Evolutionary conservation across 2,329 filamentous ascomycete genomes (phyloP), one percentile per base, ranked within the genome.

Genomic region (Cordyceps farinosa): DNA sequence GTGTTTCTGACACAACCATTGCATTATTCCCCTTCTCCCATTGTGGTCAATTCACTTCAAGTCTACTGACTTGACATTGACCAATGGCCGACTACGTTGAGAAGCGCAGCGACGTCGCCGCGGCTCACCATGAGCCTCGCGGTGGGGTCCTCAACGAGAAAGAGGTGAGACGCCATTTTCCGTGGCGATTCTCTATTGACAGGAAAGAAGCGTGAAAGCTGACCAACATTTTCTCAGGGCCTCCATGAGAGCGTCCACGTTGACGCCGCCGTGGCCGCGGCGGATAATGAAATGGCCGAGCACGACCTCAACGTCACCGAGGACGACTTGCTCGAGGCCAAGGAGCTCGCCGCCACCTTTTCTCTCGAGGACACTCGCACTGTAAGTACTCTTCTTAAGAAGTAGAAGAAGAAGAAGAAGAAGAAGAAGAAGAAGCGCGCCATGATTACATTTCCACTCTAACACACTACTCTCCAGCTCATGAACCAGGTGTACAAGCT

Each of bases 251-350:
- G 22, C 11, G 13, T 62, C 8, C 32, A 57, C 7, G 13, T 63
- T 15, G 61, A 63, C 27, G 38, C 15, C 10, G 55, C 48, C 7
- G 17, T 64, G 29, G 55, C 30, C 8, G 34, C 38, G 6, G 56
- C 62, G 11, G 55, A 60, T 34, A 51, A 64, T 27, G 53, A 64
- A 13, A 27, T n/a, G 15, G 55, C 62, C 17, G 62, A 64, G 56
- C 54, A 57, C 22, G 62, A 64, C n/a, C 69, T 75, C 53, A 73
- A 73, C 54, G 71, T 73, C 11, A 73, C 74, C 9, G 72, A 72
- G 58, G 66, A 71, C 38, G 73, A 75, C 65, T 67, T 75, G 36
- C 65, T 71, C 8, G 69, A 75, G 61, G 73, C 72, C 40, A 73
- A 71, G 63, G 72, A 70, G 40, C 62, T 71, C 40, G 73, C 72